phyloP scores from a whole-genome alignment of 1,139 yeast species.

The Kluyveromyces marxianus region DNA sequence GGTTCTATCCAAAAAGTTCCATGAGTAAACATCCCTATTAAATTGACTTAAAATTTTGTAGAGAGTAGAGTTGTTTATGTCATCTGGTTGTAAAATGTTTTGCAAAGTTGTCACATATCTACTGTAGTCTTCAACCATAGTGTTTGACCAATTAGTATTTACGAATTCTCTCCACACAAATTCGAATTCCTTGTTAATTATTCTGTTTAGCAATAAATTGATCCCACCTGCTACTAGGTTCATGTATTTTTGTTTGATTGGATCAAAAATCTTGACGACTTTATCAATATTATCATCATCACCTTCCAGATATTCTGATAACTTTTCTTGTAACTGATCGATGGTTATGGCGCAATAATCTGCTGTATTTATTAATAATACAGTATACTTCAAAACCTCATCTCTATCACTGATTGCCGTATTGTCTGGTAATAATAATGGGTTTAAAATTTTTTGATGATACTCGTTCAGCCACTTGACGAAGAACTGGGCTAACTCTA shows the following conservation, averaged over 20 bases:
- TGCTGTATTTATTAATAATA: slow-evolving; percentile 77
- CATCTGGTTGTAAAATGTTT: slow-evolving; percentile 33
- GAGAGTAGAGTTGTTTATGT: slow-evolving; percentile 30
- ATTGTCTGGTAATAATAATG: slow-evolving; percentile 41
- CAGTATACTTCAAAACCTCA: slow-evolving; percentile 60
- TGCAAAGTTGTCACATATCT: slow-evolving; percentile 57
- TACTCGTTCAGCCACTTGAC: slow-evolving; percentile 62
- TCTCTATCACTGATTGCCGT: slow-evolving; percentile 33
- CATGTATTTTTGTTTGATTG: slow-evolving; percentile 48
- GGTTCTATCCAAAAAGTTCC: slow-evolving; percentile 70
- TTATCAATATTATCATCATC: slow-evolving; percentile 21
- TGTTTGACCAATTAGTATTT: slow-evolving; percentile 67
- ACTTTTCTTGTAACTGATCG: slow-evolving; percentile 63
- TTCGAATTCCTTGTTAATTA: slow-evolving; percentile 50
- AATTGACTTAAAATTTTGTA: slow-evolving; percentile 49
- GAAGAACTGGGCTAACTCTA: slow-evolving; percentile 50
- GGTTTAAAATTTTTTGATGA: slow-evolving; percentile 50
- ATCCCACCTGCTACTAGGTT: slow-evolving; percentile 55
- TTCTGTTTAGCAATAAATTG: slow-evolving; percentile 47
- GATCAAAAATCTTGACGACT: slow-evolving; percentile 43
- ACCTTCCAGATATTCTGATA: slow-evolving; percentile 43
- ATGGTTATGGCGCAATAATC: slow-evolving; percentile 80
- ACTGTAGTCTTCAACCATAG: slow-evolving; percentile 64
- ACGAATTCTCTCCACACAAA: slow-evolving; percentile 81
- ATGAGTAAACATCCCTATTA: slow-evolving; percentile 60